These are phyloP conservation scores for Discostella stelligera DNA, from an alignment of 352 stramenopile species.

Conservation along the genomic window DNA sequence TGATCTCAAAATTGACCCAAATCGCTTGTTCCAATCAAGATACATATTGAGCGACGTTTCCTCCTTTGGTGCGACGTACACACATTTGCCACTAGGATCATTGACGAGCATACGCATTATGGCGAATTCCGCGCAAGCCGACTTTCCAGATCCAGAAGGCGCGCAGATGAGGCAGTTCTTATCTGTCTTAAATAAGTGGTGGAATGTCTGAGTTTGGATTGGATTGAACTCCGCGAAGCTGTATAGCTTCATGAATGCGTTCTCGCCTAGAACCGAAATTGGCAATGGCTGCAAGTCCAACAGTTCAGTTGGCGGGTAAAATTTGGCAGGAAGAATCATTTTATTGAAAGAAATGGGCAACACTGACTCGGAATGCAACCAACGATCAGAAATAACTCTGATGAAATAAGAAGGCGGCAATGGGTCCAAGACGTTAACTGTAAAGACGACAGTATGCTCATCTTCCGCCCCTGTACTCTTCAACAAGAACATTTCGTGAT, in stretches of 20 bases:
- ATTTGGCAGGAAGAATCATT: slow-evolving; percentile 98
- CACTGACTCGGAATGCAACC: slow-evolving; percentile 95
- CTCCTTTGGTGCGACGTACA: slow-evolving; percentile 92
- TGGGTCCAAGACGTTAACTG: slow-evolving; percentile 96
- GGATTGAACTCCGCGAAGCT: slow-evolving; percentile 94
- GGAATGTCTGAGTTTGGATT: slow-evolving; percentile 98
- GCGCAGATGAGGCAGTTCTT: slow-evolving; percentile 94
- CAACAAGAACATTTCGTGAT: slow-evolving; percentile 96
- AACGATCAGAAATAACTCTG: slow-evolving; percentile 96
- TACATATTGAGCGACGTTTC: slow-evolving; percentile 74
- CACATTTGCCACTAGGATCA: slow-evolving; percentile 80
- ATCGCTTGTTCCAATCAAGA: slow-evolving; percentile 80
- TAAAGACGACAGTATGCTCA: slow-evolving; percentile 90
- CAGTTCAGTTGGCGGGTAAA: slow-evolving; percentile 94
- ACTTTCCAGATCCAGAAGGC: slow-evolving; percentile 93
- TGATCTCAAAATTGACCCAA: slow-evolving; percentile 76
- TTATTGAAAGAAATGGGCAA: slow-evolving; percentile 98
- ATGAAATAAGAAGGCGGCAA: slow-evolving; percentile 98
- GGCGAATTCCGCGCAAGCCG: slow-evolving; percentile 91
- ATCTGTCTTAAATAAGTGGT: slow-evolving; percentile 93
- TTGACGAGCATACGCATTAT: slow-evolving; percentile 90
- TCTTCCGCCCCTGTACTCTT: slow-evolving; percentile 82
- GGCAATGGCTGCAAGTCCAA: slow-evolving; percentile 96
- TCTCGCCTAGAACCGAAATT: slow-evolving; percentile 85
- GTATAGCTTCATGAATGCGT: slow-evolving; percentile 78